Conservation (phyloP, 805 yeast species). For the Torulaspora microellipsoides region DNA sequence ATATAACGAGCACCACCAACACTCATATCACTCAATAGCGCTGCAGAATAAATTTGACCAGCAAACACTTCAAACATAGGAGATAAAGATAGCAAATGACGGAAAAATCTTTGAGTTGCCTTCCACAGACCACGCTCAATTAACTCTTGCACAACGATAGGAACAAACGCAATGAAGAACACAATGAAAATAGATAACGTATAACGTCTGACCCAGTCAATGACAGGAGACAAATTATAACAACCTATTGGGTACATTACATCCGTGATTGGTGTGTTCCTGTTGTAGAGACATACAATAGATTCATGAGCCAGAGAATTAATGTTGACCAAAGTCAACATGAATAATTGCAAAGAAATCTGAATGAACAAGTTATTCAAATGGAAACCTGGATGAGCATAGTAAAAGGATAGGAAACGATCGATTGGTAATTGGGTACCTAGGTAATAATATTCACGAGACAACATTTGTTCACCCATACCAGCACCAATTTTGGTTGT, state of each 20-base stretch:
- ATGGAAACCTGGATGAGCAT: conserved; percentile 86
- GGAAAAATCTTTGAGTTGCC: conserved; percentile 62
- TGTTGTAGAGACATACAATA: conserved; percentile 62
- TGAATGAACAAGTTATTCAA: conserved; percentile 75
- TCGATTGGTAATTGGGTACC: conserved; percentile 79
- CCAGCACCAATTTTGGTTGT: conserved; percentile 89
- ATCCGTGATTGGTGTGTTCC: conserved; percentile 63
- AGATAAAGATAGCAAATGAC: conserved; percentile 65
- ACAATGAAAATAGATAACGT: conserved; percentile 77
- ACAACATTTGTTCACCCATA: conserved; percentile 87
- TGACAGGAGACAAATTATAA: conserved; percentile 65
- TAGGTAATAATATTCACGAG: conserved; percentile 76
- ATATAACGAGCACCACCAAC: conserved; percentile 87
- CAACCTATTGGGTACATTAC: conserved; percentile 64
- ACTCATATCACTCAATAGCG: conserved; percentile 64
- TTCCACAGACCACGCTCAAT: conserved; percentile 80
- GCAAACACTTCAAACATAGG: conserved; percentile 83
- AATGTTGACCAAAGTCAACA: conserved; percentile 65
- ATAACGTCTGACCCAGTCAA: conserved; percentile 79
- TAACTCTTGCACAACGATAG: conserved; percentile 72
- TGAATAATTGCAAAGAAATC: conserved; percentile 66
- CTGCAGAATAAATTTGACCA: conserved; percentile 71
- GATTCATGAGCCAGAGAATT: conserved; percentile 71
- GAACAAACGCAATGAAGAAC: conserved; percentile 74
- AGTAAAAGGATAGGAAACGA: conserved; percentile 76